These are phyloP conservation scores for Gautieria morchelliformis DNA, from an alignment of 768 basidiomycete species.

Conservation along the genomic window DNA sequence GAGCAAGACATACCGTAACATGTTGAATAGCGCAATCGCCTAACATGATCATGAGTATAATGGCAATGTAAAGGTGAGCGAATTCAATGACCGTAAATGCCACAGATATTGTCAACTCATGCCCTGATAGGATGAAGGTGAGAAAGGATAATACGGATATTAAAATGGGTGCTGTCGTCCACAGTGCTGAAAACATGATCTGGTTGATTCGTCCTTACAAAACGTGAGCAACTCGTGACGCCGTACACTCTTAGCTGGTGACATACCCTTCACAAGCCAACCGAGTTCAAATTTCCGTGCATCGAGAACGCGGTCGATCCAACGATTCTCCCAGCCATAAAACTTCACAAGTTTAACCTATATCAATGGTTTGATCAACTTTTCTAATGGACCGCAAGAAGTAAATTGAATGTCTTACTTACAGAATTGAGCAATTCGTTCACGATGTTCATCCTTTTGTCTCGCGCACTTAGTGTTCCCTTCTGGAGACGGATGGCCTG, in stretches of 20 bases:
- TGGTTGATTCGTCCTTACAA: conserved; percentile 56
- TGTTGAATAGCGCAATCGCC: conserved; percentile 75
- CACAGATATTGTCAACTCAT: conserved; percentile 64
- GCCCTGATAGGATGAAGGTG: conserved; percentile 58
- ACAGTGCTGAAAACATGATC: conserved; percentile 60
- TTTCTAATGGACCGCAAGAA: background rate
- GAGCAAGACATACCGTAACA: conserved; percentile 52
- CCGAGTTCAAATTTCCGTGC: conserved; percentile 61
- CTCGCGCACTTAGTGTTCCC: conserved; percentile 48
- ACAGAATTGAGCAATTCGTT: conserved; percentile 70
- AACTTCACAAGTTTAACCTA: conserved; percentile 74
- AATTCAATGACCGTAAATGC: conserved; percentile 67
- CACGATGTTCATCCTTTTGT: conserved; percentile 69
- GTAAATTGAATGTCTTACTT: background rate
- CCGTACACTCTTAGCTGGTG: background rate
- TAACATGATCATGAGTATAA: conserved; percentile 14
- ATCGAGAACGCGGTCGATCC: conserved; percentile 58
- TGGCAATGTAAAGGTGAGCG: too few relatives aligned
- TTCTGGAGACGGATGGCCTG: conserved; percentile 43
- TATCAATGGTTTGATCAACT: background rate
- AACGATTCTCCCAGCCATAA: conserved; percentile 72
- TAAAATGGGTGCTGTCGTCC: conserved; percentile 67
- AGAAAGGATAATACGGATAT: conserved; percentile 77
- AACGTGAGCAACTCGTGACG: background rate
- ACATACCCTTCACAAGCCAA: conserved; percentile 32